Base-by-base conservation (phyloP, 345 rosid genomes). In the Iberis pinnata region DNA sequence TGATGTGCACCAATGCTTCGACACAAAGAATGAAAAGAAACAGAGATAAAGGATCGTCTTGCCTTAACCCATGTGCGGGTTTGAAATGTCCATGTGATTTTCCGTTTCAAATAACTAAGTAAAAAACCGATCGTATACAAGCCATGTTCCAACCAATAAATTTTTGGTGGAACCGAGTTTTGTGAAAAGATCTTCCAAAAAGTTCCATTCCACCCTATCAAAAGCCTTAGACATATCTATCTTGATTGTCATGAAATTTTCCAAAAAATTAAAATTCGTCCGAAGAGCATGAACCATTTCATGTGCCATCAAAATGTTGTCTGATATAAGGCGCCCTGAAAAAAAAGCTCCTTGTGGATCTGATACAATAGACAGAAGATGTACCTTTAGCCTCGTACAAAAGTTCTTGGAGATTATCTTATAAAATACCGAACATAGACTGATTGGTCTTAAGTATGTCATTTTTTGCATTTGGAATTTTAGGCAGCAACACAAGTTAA, bases 341-440 rank as follows among this genome's bases (percentile, higher is more conserved):
- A 36, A 14, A 36, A 36, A 36, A 0, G 39, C 39, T 4, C 39
- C 39, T 1, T n/a, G 39, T 1, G 39, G 12, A 2, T 4, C 2
- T 1, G 39, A 36, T 0, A 36, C 16, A 0, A n/a, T 0, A 0
- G 1, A 0, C 6, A 15, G 16, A 0, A 36, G 39, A n/a, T n/a
- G 8, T 12, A 1, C 1, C 15, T 0, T n/a, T 36, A 36, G 8
- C 0, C 40, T 0, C 0, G 6, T 1, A 1, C 40, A 36, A 1
- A 36, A n/a, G 7, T 12, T n/a, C 2, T 36, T 36, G 0, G 40
- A 36, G 2, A 36, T 7, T 13, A 36, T n/a, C 16, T n/a, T 36
- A 1, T 36, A 36, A 0, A 2, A 3, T 0, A n/a, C 16, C 0
- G 16, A 36, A 2, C 16, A 36, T 0, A 36, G 2, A 1, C 40